phyloP scores from a whole-genome alignment of 2,329 filamentous ascomycete genomes.

The Raffaelea ambrosiae region DNA sequence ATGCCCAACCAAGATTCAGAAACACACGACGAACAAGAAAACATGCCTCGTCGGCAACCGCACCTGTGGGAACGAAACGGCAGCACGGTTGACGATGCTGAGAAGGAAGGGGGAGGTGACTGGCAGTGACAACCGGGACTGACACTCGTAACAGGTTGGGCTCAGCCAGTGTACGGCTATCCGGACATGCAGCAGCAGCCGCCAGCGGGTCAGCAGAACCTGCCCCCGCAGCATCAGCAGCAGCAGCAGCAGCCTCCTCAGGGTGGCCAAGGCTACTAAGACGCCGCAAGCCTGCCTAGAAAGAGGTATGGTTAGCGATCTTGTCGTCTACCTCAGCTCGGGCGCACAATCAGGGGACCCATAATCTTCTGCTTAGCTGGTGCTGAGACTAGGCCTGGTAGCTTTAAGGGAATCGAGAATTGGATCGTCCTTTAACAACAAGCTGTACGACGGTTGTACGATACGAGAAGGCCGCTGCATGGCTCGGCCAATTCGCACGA shows the following conservation, averaged over 20 bases:
- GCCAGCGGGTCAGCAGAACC: conserved; percentile 26
- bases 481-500: background rate
- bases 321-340: too few relatives aligned
- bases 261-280: conserved; percentile 22
- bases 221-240: conserved; percentile 21
- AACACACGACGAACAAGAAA: background rate
- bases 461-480: conserved; percentile 3
- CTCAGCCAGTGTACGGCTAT: conserved; percentile 32
- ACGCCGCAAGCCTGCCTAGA: background rate
- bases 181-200: conserved; percentile 28
- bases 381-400: background rate
- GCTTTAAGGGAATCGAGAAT: background rate
- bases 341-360: too few relatives aligned
- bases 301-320: background rate
- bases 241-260: conserved; percentile 28
- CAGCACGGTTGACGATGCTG: too few relatives aligned
- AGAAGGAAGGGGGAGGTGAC: background rate
- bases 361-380: background rate
- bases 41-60: too few relatives aligned
- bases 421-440: conserved; percentile 1
- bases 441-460: conserved; percentile 5
- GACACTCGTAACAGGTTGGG: conserved; percentile 21
- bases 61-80: too few relatives aligned
- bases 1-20: conserved; percentile 9
- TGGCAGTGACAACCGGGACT: background rate